phyloP scores from a whole-genome alignment of 1,284 basidiomycete species.

The Papiliotrema nemorosa region DNA sequence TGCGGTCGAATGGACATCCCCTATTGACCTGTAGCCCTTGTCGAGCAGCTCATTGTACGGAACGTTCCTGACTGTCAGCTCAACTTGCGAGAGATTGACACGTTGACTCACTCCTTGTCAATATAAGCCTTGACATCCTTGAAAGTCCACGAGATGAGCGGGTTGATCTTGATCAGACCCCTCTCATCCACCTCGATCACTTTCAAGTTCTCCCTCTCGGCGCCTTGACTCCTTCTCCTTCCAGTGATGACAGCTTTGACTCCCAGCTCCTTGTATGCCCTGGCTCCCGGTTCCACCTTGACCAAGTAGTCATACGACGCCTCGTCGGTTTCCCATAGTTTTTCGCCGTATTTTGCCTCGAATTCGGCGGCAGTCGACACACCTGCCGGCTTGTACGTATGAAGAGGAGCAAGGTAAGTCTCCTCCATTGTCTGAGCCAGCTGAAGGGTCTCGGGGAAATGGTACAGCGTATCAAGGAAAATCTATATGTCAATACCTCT shows the following conservation, averaged over 20 bases:
- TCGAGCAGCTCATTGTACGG: conserved; percentile 85
- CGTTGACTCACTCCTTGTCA: conserved; percentile 58
- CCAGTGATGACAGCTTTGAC: conserved; percentile 93
- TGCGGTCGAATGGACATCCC: conserved; percentile 93
- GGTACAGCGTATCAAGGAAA: conserved; percentile 95
- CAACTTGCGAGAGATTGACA: not conserved
- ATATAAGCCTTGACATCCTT: conserved; percentile 81
- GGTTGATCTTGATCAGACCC: conserved; percentile 92
- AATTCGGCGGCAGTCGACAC: conserved; percentile 71
- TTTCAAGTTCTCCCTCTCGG: conserved; percentile 72
- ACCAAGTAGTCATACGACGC: conserved; percentile 86
- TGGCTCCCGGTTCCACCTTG: conserved; percentile 91
- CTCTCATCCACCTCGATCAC: conserved; percentile 90
- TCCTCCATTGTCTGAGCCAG: conserved; percentile 75
- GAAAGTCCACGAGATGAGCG: conserved; percentile 88
- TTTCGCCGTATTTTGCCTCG: conserved; percentile 73
- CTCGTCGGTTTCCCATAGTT: conserved; percentile 87
- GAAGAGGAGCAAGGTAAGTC: conserved; percentile 69
- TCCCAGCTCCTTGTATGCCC: conserved; percentile 76
- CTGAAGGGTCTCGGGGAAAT: conserved; percentile 88
- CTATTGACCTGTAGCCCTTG: conserved; percentile 89
- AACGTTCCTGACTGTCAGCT: conserved; percentile 55
- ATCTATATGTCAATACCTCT: conserved; percentile 52
- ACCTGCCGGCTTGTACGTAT: conserved; percentile 74
- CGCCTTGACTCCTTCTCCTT: conserved; percentile 86